Evolutionary conservation across 495 filamentous ascomycete species (phyloP).

Genomic region (Neurospora sp.): DNA sequence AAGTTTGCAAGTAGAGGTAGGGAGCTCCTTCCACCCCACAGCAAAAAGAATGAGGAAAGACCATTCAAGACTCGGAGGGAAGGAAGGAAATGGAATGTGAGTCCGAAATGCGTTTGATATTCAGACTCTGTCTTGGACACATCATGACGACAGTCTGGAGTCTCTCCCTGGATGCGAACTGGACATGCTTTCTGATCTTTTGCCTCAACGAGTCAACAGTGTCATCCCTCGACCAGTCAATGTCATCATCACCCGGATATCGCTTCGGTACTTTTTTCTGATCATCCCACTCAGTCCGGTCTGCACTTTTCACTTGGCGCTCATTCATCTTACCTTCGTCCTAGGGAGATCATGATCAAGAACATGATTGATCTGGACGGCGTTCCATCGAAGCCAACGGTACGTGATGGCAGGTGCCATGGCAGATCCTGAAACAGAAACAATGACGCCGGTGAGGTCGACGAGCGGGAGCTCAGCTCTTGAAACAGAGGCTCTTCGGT

Average conservation of each 20-base stretch:
- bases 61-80: neutral
- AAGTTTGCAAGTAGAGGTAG: too few relatives aligned
- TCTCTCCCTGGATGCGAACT: neutral
- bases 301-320: neutral
- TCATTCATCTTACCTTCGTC: neutral
- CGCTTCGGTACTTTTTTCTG: conserved; percentile 1
- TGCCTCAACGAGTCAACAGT: neutral
- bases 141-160: neutral
- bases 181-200: neutral
- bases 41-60: neutral
- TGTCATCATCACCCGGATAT: conserved; percentile 2
- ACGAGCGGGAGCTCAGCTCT: neutral
- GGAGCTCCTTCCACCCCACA: neutral
- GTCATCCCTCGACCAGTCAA: neutral
- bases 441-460: neutral
- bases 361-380: conserved; percentile 4
- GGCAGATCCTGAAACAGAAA: conserved; percentile 11
- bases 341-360: neutral
- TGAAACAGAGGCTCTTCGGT: neutral
- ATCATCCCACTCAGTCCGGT: neutral
- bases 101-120: neutral
- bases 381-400: neutral
- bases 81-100: neutral
- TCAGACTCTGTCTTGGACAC: neutral
- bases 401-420: conserved; percentile 5